Conservation (phyloP, 805 yeast species). For the Lipomyces japonicus region DNA sequence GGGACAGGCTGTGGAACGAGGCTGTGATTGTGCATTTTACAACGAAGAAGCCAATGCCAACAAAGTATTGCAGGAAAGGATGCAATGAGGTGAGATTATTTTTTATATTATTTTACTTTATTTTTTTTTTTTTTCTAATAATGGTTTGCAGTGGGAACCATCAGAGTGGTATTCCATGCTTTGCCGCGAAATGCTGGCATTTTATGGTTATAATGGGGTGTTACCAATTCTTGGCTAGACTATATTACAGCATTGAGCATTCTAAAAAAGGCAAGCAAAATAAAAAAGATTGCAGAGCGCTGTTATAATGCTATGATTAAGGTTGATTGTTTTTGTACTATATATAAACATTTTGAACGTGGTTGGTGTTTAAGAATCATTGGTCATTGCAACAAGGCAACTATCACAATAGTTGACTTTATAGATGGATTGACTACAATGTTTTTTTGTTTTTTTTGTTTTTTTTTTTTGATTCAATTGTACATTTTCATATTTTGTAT, state of each 20-base stretch:
- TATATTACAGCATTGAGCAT: not conserved
- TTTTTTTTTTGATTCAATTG: not conserved
- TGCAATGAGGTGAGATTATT: slow-evolving; percentile 23
- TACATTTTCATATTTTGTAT: not conserved
- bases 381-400: too few species aligned
- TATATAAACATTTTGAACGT: too few species aligned
- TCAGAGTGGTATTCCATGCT: slow-evolving; percentile 31
- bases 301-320: too few species aligned
- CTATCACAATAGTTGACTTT: too few species aligned
- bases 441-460: not conserved
- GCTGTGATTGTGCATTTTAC: slow-evolving; percentile 32
- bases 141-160: slow-evolving; percentile 24
- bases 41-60: slow-evolving; percentile 29
- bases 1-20: slow-evolving; percentile 32
- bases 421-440: not conserved
- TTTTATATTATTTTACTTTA: not conserved
- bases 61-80: slow-evolving; percentile 18
- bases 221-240: slow-evolving; percentile 28
- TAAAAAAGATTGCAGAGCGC: too few species aligned
- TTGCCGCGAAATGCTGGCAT: slow-evolving; percentile 31
- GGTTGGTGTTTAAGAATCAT: too few species aligned
- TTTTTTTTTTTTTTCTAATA: not conserved
- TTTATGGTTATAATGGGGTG: slow-evolving; percentile 27
- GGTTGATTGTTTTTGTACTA: too few species aligned
- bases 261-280: too few species aligned